Conservation (phyloP, 306 rosid species). For the Inga oerstediana region DNA sequence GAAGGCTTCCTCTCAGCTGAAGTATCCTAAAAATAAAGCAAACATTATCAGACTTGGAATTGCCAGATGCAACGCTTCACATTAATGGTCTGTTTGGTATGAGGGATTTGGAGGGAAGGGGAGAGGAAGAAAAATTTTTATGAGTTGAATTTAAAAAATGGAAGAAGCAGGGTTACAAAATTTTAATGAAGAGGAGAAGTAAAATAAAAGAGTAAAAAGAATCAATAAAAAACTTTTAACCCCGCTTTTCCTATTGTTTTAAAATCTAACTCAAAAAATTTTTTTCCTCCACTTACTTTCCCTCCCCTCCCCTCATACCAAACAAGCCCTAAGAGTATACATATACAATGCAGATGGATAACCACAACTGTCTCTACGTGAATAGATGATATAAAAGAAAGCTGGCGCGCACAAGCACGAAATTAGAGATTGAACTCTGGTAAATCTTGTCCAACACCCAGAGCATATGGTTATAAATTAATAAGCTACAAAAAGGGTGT, state of each 20-base stretch:
- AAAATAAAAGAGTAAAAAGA: no score
- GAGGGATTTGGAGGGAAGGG: no score
- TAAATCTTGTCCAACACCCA: neutral
- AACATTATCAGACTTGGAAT: slow-evolving; percentile 36
- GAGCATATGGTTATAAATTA: neutral
- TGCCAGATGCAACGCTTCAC: neutral
- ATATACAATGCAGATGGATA: neutral
- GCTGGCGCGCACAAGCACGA: neutral
- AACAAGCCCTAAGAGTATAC: neutral
- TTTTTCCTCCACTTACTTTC: no score
- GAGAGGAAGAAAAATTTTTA: no score
- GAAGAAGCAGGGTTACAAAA: no score
- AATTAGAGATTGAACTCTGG: neutral
- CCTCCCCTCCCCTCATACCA: no score
- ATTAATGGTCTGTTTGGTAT: no score
- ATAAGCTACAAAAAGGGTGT: neutral
- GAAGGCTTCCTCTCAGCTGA: slow-evolving; percentile 60
- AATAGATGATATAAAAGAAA: slow-evolving; percentile 20
- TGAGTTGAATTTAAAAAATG: no score
- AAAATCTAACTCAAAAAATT: no score
- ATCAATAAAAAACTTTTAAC: no score
- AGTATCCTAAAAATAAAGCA: slow-evolving; percentile 49
- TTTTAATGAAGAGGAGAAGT: no score
- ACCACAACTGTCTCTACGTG: neutral
- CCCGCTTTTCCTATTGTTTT: no score